Base-by-base conservation (phyloP, 768 basidiomycete genomes). In the Tricholoma terreum region DNA sequence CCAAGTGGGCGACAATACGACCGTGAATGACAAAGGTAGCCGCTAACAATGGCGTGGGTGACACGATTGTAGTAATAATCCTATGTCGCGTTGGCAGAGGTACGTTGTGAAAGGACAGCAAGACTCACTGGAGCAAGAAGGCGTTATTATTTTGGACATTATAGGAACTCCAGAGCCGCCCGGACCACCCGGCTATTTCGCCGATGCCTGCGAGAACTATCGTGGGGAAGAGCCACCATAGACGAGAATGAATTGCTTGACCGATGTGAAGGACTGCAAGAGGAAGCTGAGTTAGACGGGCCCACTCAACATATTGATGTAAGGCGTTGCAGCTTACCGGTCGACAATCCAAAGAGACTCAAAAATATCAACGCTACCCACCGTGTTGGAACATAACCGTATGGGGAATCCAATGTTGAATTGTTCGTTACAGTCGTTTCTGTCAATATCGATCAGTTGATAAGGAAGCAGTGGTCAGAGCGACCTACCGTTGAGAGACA, bases 11-110 rank as follows among this genome's bases (percentile, higher is more conserved):
- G 45, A 84, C 80, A 50, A 84, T 70, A 24, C 67, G 64, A 1
- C 83, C 82, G 10, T 87, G 72, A 17, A 84, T 77, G 40, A 84
- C 73, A 65, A 87, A 88, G 60, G 80, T 82, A 11, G 83, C 83
- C 0, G 85, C 84, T 15, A 82, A 69, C 35, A 84, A 68, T 21
- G 83, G 83, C 0, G 82, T 82, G 1, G 85, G 85, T 1, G 77
- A 78, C 40, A 85, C 68, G 62, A 87, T 84, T 2, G 81, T 80
- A 6, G 71, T 69, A 5, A 71, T 69, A n/a, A 84, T 80, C 65
- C 83, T 84, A 17, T 31, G 48, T 8, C 19, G 8, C n/a, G 27
- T 22, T 8, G 36, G 11, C 3, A 36, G n/a, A 19, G 8, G 12
- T 30, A 33, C 40, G 38, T 36, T 22, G 30, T 14, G 54, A 22